phyloP scores from a whole-genome alignment of 257 asterid genomes.

The Solanum clarkiae region DNA sequence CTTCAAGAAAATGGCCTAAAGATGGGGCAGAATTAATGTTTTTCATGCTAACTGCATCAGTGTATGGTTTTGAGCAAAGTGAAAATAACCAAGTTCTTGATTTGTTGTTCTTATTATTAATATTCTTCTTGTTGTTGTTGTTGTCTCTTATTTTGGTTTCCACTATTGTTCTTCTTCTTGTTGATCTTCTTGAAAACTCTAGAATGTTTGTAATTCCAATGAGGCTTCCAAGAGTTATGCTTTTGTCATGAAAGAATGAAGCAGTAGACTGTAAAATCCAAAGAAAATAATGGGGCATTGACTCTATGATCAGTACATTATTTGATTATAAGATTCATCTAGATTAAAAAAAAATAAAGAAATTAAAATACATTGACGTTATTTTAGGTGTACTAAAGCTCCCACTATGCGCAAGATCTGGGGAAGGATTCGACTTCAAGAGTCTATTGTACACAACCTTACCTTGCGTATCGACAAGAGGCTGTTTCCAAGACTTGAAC shows the following conservation, averaged over 20 bases:
- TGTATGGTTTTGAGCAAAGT: conserved; percentile 46
- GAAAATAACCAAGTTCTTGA: conserved; percentile 48
- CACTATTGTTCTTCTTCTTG: conserved; percentile 23
- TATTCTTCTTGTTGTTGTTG: conserved; percentile 20
- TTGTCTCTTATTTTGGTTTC: conserved; percentile 18
- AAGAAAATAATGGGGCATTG: background rate
- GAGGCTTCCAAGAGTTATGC: conserved; percentile 59
- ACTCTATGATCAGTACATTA: background rate
- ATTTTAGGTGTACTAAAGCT: background rate
- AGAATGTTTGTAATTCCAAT: conserved; percentile 57
- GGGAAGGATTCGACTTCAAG: too few species aligned
- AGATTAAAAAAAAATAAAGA: background rate
- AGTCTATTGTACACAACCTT: too few species aligned
- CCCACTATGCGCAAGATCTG: too few species aligned
- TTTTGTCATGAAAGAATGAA: conserved; percentile 60
- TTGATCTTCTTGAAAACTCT: conserved; percentile 53
- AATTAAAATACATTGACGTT: background rate
- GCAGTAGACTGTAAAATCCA: conserved; percentile 50
- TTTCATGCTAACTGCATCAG: conserved; percentile 48
- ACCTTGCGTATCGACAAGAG: too few species aligned
- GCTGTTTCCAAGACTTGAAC: too few species aligned
- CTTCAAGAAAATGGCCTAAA: conserved; percentile 66
- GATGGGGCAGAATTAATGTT: conserved; percentile 16
- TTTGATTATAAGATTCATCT: background rate
- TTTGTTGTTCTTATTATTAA: conserved; percentile 14